Evolutionary conservation across 1,284 basidiomycete species (phyloP).

Genomic region (Inonotus hispidus): DNA sequence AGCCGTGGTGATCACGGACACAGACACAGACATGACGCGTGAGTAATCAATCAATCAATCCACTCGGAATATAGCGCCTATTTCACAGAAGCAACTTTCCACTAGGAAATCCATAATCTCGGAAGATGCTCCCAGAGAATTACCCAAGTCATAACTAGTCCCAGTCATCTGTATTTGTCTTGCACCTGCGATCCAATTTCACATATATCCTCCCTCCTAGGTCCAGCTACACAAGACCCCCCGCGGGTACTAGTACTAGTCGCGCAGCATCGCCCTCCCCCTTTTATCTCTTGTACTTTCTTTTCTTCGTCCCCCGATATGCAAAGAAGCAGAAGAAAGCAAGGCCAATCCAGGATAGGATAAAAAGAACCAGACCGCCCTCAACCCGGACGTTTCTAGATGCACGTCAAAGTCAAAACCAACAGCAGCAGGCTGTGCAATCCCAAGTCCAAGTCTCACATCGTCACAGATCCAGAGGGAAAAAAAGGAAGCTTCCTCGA

Average conservation of each 20-base stretch:
- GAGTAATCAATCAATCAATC: too few species aligned
- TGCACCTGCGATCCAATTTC: not conserved
- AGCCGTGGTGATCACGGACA: too few species aligned
- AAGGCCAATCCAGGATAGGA: not conserved
- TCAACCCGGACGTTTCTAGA: slow-evolving; percentile 2
- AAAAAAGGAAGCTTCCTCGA: too few species aligned
- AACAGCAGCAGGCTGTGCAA: not conserved
- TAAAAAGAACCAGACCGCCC: not conserved
- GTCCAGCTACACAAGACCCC: too few species aligned
- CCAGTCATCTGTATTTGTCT: not conserved
- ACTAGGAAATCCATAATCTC: not conserved
- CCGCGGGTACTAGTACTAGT: too few species aligned
- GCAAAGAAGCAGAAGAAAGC: too few species aligned
- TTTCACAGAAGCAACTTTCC: not conserved
- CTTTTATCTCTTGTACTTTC: too few species aligned
- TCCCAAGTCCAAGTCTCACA: not conserved
- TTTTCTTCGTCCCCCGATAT: too few species aligned
- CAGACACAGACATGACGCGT: not conserved
- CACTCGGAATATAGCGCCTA: not conserved
- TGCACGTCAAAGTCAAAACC: slow-evolving; percentile 7
- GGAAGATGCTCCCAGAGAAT: not conserved
- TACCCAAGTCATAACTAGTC: not conserved
- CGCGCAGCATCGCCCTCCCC: not conserved
- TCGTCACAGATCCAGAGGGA: too few species aligned
- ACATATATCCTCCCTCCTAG: not conserved